Evolutionary conservation across 495 filamentous ascomycete species (phyloP), one percentile per base, ranked within the genome.

Genomic region (Delitschia confertaspora): DNA sequence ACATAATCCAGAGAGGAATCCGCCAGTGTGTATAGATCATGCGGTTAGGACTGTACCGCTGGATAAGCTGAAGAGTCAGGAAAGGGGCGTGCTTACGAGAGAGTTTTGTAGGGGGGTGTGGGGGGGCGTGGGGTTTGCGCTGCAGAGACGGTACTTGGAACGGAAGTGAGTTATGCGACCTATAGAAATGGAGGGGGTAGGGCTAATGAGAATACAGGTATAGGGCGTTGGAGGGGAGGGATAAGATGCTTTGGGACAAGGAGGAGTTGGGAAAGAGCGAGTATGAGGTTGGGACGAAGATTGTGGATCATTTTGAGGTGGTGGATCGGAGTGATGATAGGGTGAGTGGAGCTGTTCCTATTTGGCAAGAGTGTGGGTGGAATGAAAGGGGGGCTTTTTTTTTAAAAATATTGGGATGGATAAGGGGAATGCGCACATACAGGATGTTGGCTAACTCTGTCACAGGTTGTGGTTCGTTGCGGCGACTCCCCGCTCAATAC

Each of bases 291-390:
- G 51, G 55, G 13, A 58, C 51, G 6, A 38, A 35, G 26, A 55
- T 58, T 42, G 37, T 42, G 32, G 55, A 58, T 46, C 51, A 58
- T 46, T 58, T 58, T 25, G 55, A 58, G 51, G 55, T 58, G 19
- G 21, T 58, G 36, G 51, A 55, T 21, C 36, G 45, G 11, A 45
- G 37, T 1, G 29, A 21, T 23, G 51, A 58, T n/a, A 55, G 49
- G 51, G 55, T 58, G 23, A 9, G 50, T 24, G 19, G 16, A 21
- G 4, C 24, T 23, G 3, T 13, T 21, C 11, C 16, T 34, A 11
- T 22, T 47, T 22, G n/a, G n/a, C n/a, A n/a, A n/a, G n/a, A n/a
- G n/a, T n/a, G n/a, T n/a, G n/a, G n/a, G n/a, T n/a, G n/a, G n/a
- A n/a, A n/a, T n/a, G n/a, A n/a, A n/a, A n/a, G n/a, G n/a, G n/a